Evolutionary conservation across 768 basidiomycete genomes (phyloP).

Genomic region (Suillus bovinus): DNA sequence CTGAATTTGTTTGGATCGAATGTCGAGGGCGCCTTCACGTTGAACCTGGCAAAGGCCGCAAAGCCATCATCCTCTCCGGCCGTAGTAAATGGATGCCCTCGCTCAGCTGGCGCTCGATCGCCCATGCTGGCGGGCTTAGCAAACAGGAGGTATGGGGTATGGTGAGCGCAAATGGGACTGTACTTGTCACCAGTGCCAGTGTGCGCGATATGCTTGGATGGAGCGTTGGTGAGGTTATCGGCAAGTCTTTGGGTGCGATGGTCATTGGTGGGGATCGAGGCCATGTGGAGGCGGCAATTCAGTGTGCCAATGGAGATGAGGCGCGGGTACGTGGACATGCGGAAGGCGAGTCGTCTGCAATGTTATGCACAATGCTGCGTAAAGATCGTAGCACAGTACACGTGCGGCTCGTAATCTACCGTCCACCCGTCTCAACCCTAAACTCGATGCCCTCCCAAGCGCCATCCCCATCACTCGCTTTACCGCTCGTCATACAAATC

Average conservation of each 20-base stretch:
- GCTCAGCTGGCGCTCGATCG: slow-evolving; percentile 61
- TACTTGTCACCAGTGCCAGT: slow-evolving; percentile 51
- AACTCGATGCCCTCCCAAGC: background rate
- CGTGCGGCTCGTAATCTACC: slow-evolving; percentile 40
- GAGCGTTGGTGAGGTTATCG: slow-evolving; percentile 52
- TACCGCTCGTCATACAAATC: slow-evolving; percentile 32
- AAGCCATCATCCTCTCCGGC: slow-evolving; percentile 90
- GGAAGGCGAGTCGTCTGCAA: slow-evolving; percentile 22
- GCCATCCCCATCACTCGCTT: slow-evolving; percentile 18
- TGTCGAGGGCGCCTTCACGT: slow-evolving; percentile 85
- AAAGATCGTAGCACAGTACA: slow-evolving; percentile 36
- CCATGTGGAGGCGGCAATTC: slow-evolving; percentile 18
- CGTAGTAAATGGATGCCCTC: slow-evolving; percentile 67
- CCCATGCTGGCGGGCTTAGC: slow-evolving; percentile 49
- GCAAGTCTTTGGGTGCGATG: slow-evolving; percentile 44
- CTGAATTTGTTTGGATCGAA: slow-evolving; percentile 83
- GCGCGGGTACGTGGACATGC: slow-evolving; percentile 25
- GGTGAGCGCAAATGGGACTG: slow-evolving; percentile 44
- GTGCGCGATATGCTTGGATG: slow-evolving; percentile 69
- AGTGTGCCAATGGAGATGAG: slow-evolving; percentile 9
- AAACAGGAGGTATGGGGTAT: slow-evolving; percentile 56
- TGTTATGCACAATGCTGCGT: slow-evolving; percentile 39
- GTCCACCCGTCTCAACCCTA: slow-evolving; percentile 25
- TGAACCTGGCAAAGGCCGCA: slow-evolving; percentile 92
- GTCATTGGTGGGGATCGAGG: slow-evolving; percentile 29